phyloP scores from a whole-genome alignment of 2,329 filamentous ascomycete genomes.

The Fusarium papillatum region DNA sequence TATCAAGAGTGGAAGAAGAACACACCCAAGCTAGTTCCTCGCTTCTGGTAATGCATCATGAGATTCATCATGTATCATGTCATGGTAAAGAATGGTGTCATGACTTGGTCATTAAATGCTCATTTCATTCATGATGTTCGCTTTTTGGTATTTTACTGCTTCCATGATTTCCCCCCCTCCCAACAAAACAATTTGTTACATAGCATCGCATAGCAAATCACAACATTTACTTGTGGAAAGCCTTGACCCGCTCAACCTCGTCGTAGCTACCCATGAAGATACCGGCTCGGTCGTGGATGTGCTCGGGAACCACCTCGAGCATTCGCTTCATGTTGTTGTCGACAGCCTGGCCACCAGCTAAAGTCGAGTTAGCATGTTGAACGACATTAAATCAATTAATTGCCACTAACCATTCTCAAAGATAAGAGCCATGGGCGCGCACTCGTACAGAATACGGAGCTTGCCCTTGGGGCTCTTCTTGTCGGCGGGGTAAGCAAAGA shows the following conservation, averaged over 20 bases:
- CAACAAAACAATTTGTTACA: constrained; percentile 22
- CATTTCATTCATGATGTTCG: constrained; percentile 39
- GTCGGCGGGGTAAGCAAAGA: constrained; percentile 98
- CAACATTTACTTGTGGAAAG: constrained; percentile 69
- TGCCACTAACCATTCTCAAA: constrained; percentile 90
- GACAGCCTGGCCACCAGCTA: constrained; percentile 92
- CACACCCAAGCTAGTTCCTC: constrained; percentile 75
- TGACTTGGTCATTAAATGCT: constrained; percentile 43
- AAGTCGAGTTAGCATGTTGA: constrained; percentile 43
- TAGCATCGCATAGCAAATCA: background rate
- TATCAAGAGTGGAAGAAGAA: constrained; percentile 78
- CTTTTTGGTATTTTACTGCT: constrained; percentile 39
- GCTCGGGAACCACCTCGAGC: constrained; percentile 88
- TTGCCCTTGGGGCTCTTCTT: constrained; percentile 99
- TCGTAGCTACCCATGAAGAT: constrained; percentile 97
- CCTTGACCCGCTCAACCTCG: constrained; percentile 96
- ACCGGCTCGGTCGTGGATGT: constrained; percentile 95
- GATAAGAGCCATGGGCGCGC: constrained; percentile 98
- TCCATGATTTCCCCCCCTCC: constrained; percentile 29
- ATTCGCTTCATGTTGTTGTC: constrained; percentile 93
- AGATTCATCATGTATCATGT: constrained; percentile 32
- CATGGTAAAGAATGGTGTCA: constrained; percentile 14
- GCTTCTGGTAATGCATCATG: constrained; percentile 57
- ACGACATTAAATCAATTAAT: background rate
- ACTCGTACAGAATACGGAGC: constrained; percentile 97